These are phyloP conservation scores for Scheffersomyces segobiensis DNA, from an alignment of 1,139 yeast genomes.

Conservation along the genomic window DNA sequence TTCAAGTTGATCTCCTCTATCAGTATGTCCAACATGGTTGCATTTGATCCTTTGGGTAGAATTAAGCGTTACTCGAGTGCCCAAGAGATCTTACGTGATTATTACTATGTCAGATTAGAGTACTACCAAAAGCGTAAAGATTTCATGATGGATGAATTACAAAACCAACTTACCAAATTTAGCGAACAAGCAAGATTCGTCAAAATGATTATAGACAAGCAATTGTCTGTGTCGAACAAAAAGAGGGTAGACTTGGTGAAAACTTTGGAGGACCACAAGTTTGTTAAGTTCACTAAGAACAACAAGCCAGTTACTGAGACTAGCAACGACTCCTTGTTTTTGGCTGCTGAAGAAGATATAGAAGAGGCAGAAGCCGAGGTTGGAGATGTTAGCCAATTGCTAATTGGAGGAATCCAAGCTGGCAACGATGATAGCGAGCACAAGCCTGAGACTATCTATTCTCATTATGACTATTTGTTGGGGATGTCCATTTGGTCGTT, in stretches of 20 bases:
- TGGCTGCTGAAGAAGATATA: slow-evolving; percentile 29
- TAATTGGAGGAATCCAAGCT: slow-evolving; percentile 26
- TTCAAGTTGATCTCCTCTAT: slow-evolving; percentile 75
- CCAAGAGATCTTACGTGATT: slow-evolving; percentile 79
- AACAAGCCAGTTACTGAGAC: slow-evolving; percentile 50
- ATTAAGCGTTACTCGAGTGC: slow-evolving; percentile 79
- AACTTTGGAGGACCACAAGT: slow-evolving; percentile 61
- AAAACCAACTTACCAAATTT: slow-evolving; percentile 72
- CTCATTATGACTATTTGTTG: slow-evolving; percentile 71
- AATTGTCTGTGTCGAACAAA: slow-evolving; percentile 71
- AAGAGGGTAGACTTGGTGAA: slow-evolving; percentile 65
- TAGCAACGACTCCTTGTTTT: slow-evolving; percentile 19
- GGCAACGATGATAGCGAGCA: slow-evolving; percentile 27
- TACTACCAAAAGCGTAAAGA: slow-evolving; percentile 92
- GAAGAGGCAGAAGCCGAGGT: slow-evolving; percentile 37
- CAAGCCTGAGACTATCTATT: slow-evolving; percentile 45
- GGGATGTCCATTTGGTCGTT: slow-evolving; percentile 95
- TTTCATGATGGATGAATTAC: slow-evolving; percentile 64
- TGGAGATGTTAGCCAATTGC: slow-evolving; percentile 40
- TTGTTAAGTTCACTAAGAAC: slow-evolving; percentile 73
- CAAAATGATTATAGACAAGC: slow-evolving; percentile 80
- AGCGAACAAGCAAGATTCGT: slow-evolving; percentile 89
- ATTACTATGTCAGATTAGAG: slow-evolving; percentile 82
- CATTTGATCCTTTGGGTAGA: slow-evolving; percentile 90
- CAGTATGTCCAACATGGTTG: slow-evolving; percentile 86